These are phyloP conservation scores for Acanthamoeba castellanii DNA, from an alignment of 208 protist species.

Conservation along the genomic window DNA sequence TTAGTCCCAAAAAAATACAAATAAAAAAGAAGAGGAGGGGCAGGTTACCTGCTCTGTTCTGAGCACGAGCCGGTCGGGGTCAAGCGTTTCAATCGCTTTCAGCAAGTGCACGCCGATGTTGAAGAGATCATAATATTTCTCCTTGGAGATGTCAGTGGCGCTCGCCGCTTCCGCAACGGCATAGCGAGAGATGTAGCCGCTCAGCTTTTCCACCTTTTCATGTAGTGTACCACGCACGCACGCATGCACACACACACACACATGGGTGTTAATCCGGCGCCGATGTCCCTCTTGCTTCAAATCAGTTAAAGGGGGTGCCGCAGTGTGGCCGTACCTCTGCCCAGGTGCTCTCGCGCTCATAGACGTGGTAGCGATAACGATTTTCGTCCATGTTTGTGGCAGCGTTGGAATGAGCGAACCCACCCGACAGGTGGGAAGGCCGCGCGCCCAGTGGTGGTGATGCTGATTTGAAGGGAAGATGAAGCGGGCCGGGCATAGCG, in stretches of 20 bases:
- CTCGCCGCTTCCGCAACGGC: slow-evolving; percentile 7
- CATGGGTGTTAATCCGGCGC: not conserved
- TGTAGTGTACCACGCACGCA: not conserved
- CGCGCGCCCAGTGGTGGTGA: not conserved
- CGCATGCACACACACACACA: not conserved
- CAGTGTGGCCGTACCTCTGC: not conserved
- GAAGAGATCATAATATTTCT: slow-evolving; percentile 81
- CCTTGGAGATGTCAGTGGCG: slow-evolving; percentile 68
- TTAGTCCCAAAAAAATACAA: not conserved
- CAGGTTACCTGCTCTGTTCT: not conserved
- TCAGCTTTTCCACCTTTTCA: slow-evolving; percentile 60
- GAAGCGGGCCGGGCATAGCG: not conserved
- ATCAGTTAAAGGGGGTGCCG: not conserved
- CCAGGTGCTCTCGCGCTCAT: slow-evolving; percentile 60
- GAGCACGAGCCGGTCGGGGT: slow-evolving; percentile 46
- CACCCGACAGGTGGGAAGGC: too few species aligned
- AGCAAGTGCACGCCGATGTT: slow-evolving; percentile 80
- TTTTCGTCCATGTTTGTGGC: not conserved
- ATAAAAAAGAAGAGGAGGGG: not conserved
- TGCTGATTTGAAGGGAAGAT: not conserved
- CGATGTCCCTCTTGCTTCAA: too few species aligned
- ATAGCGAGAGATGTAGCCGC: slow-evolving; percentile 56
- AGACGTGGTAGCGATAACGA: slow-evolving; percentile 11
- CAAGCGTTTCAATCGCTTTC: slow-evolving; percentile 76
- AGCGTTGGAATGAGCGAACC: not conserved